Percentiles rank a stretch among this genome's conserved stretches.
Conservation (phyloP, 345 rosid genomes). For the Noccaea caerulescens region DNA sequence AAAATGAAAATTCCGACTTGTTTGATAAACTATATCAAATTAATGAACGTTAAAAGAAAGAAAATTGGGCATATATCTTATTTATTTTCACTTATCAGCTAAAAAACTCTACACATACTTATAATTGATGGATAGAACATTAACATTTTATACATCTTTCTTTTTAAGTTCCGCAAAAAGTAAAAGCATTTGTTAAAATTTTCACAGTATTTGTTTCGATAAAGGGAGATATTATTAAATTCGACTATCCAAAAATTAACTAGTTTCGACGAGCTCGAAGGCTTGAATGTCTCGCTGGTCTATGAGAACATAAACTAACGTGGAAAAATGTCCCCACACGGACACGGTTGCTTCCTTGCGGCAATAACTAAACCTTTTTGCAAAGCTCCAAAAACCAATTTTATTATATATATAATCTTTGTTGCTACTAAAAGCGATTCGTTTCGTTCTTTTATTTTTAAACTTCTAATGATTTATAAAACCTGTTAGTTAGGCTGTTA, state of each 20-base stretch:
- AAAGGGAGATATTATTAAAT: neutral
- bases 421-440: slow-evolving; percentile 25
- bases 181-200: neutral
- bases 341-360: slow-evolving; percentile 17
- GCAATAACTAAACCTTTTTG: slow-evolving; percentile 33
- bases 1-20: neutral
- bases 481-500: slow-evolving; percentile 35
- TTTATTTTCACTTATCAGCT: too few relatives aligned
- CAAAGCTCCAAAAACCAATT: slow-evolving; percentile 18
- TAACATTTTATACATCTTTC: too few relatives aligned
- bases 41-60: neutral
- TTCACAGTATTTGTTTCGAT: neutral
- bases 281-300: slow-evolving; percentile 15
- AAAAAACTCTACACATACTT: too few relatives aligned
- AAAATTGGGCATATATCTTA: too few relatives aligned
- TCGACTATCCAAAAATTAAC: neutral
- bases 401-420: neutral
- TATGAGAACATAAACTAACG: slow-evolving; percentile 13
- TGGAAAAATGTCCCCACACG: slow-evolving; percentile 26
- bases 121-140: too few relatives aligned
- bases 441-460: slow-evolving; percentile 13
- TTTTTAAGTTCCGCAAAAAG: neutral
- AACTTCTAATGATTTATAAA: slow-evolving; percentile 27
- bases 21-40: neutral
- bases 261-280: slow-evolving; percentile 4